phyloP scores from a whole-genome alignment of 306 rosid species.

The Bauhinia variegata region DNA sequence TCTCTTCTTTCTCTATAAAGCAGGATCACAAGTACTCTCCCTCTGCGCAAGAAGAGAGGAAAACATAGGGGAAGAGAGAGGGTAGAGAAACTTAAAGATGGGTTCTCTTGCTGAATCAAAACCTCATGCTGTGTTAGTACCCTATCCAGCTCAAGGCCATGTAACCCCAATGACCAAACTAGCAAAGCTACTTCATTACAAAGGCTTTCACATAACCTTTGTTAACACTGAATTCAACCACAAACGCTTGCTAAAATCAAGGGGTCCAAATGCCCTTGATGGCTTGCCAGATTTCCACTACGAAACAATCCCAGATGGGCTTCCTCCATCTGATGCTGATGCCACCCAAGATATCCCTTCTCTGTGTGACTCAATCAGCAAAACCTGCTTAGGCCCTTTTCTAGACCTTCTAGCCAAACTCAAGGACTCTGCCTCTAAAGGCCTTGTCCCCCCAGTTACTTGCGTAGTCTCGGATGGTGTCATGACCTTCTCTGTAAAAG shows the following conservation, averaged over 20 bases:
- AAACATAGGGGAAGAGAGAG: background rate
- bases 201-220: conserved; percentile 31
- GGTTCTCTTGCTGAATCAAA: background rate
- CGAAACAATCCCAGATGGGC: conserved; percentile 28
- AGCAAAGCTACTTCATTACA: conserved; percentile 20
- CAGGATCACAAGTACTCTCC: too few species aligned
- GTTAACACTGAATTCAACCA: background rate
- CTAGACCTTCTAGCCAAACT: background rate
- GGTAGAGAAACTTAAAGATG: background rate
- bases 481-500: background rate
- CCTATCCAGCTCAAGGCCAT: conserved; percentile 29
- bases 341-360: conserved; percentile 25
- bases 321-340: background rate
- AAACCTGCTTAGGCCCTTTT: conserved; percentile 10
- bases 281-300: conserved; percentile 14
- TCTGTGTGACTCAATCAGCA: conserved; percentile 21
- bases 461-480: background rate
- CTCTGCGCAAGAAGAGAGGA: too few species aligned
- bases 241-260: conserved; percentile 8
- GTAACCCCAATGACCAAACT: conserved; percentile 18
- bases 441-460: background rate
- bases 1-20: too few species aligned
- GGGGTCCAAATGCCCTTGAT: conserved; percentile 17
- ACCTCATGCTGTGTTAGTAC: conserved; percentile 17
- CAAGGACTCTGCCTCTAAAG: background rate